phyloP scores from a whole-genome alignment of 345 rosid species.

The Pugionium cornutum region DNA sequence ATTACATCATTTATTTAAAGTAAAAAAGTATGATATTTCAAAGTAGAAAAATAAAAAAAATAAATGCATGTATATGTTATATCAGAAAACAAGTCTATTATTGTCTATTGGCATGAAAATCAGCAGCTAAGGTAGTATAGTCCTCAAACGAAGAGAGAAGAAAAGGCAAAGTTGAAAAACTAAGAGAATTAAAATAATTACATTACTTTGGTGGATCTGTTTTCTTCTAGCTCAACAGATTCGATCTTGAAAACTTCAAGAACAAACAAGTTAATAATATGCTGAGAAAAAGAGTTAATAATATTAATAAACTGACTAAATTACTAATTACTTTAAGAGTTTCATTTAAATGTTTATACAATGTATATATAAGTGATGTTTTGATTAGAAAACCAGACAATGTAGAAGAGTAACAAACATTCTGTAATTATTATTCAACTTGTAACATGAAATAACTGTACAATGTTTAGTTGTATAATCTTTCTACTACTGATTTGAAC shows the following conservation, averaged over 20 bases:
- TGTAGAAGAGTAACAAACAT: not conserved
- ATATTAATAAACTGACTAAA: too few species aligned
- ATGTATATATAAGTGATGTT: not conserved
- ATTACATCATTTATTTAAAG: too few species aligned
- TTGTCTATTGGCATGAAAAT: slow-evolving; percentile 56
- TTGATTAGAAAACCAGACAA: not conserved
- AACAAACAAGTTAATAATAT: not conserved
- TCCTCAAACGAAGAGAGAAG: slow-evolving; percentile 43
- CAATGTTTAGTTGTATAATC: slow-evolving; percentile 1
- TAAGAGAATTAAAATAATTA: not conserved
- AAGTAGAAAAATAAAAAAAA: too few species aligned
- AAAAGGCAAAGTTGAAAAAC: slow-evolving; percentile 33
- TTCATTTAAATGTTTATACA: not conserved
- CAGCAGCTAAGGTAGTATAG: slow-evolving; percentile 43
- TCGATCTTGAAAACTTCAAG: slow-evolving; percentile 24
- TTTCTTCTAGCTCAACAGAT: slow-evolving; percentile 16
- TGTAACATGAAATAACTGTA: slow-evolving; percentile 24
- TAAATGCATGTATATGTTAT: too few species aligned
- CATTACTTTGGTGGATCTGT: slow-evolving; percentile 28
- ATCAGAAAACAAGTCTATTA: too few species aligned
- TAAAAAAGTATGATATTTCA: too few species aligned
- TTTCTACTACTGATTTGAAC: slow-evolving; percentile 11
- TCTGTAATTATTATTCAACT: slow-evolving; percentile 9
- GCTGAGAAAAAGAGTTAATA: not conserved
- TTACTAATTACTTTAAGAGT: too few species aligned